Evolutionary conservation across 176 grass and related monocot species (phyloP).

Genomic region (Aegilops longissima): DNA sequence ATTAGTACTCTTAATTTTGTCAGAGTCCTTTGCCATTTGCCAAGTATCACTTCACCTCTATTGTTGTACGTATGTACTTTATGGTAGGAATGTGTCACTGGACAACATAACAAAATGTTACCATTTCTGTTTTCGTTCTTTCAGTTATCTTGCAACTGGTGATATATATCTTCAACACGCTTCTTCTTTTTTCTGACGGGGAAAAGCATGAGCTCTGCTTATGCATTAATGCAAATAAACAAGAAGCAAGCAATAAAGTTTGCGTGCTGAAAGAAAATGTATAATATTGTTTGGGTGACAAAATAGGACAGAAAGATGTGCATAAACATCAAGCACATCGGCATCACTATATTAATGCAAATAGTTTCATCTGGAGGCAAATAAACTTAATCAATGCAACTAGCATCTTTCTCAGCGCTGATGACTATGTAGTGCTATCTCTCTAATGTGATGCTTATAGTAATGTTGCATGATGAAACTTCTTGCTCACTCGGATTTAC

Average conservation of each 20-base stretch:
- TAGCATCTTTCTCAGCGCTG: background rate
- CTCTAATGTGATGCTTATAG: conserved; percentile 38
- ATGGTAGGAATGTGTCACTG: background rate
- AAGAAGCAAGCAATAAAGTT: background rate
- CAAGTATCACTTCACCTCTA: background rate
- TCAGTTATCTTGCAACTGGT: background rate
- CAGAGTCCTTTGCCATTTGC: background rate
- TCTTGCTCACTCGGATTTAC: conserved; percentile 42
- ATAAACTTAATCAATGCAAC: background rate
- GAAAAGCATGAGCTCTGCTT: too few species aligned
- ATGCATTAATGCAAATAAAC: too few species aligned
- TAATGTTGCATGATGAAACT: conserved; percentile 13
- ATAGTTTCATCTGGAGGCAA: conserved; percentile 1
- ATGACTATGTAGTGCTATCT: conserved; percentile 23
- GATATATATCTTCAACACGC: background rate
- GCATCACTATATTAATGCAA: background rate
- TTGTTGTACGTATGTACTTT: background rate
- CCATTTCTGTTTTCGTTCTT: background rate
- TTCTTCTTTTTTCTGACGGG: background rate
- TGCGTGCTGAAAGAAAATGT: background rate
- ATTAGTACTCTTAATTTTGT: background rate
- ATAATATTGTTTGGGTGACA: background rate
- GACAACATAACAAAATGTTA: background rate
- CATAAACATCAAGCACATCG: background rate
- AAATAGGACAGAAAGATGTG: background rate